Evolutionary conservation across 805 yeast genomes (phyloP).

Genomic region (Monosporozyma unispora): DNA sequence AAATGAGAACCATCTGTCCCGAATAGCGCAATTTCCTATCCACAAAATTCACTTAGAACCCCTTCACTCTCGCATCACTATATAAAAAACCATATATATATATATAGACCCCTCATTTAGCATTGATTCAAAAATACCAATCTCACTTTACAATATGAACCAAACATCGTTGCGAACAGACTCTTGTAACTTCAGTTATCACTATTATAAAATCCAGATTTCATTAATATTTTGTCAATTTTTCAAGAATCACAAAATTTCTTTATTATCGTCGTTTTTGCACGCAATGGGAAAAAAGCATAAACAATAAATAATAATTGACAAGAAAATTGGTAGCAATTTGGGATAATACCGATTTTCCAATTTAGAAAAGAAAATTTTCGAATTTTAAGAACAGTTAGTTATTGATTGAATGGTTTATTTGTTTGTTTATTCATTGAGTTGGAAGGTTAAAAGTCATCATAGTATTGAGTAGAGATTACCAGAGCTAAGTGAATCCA

Average conservation of each 20-base stretch:
- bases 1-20: constrained; percentile 5
- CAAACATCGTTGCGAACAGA: not conserved
- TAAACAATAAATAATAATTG: not conserved
- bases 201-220: not conserved
- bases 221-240: not conserved
- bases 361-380: not conserved
- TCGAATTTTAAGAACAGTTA: not conserved
- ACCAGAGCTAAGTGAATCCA: too few relatives aligned
- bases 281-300: not conserved
- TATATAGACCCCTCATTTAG: not conserved
- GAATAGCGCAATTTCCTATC: not conserved
- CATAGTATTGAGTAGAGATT: too few relatives aligned
- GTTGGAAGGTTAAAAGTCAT: too few relatives aligned
- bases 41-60: too few relatives aligned
- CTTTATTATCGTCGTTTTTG: not conserved
- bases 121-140: not conserved
- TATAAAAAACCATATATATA: not conserved
- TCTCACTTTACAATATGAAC: not conserved
- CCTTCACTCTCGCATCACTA: not conserved
- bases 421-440: not conserved
- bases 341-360: not conserved
- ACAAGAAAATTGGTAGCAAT: not conserved
- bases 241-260: not conserved
- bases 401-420: not conserved
- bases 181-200: not conserved